Evolutionary conservation across 495 filamentous ascomycete genomes (phyloP).

Genomic region (Penicillium paxilli): DNA sequence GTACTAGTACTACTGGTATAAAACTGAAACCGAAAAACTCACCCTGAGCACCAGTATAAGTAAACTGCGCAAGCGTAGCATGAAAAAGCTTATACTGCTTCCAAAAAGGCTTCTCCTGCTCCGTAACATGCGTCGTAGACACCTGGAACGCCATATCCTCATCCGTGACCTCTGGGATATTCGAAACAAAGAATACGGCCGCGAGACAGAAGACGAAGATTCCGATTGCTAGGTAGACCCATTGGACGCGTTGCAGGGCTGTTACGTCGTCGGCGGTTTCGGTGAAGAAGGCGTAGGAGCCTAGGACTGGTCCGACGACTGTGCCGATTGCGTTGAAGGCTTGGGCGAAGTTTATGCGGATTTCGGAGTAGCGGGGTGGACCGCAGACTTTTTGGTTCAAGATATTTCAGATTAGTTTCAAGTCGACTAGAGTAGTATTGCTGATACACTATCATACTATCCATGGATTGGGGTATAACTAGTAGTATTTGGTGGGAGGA

Average conservation of each 20-base stretch:
- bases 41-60: slow-evolving; percentile 70
- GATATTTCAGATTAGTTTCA: too few relatives aligned
- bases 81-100: slow-evolving; percentile 58
- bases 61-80: slow-evolving; percentile 69
- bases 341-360: slow-evolving; percentile 67
- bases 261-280: slow-evolving; percentile 48
- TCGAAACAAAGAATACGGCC: slow-evolving; percentile 41
- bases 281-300: slow-evolving; percentile 67
- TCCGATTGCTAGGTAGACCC: slow-evolving; percentile 73
- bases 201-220: slow-evolving; percentile 68
- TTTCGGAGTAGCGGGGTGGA: slow-evolving; percentile 51
- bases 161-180: slow-evolving; percentile 57
- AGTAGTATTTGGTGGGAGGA: too few relatives aligned
- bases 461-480: too few relatives aligned
- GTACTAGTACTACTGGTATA: too few relatives aligned
- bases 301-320: slow-evolving; percentile 65
- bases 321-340: slow-evolving; percentile 68
- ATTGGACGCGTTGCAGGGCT: slow-evolving; percentile 62
- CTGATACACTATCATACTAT: too few relatives aligned
- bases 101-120: slow-evolving; percentile 43
- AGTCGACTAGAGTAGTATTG: too few relatives aligned
- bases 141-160: slow-evolving; percentile 58
- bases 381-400: slow-evolving; percentile 46
- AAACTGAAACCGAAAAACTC: too few relatives aligned
- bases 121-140: slow-evolving; percentile 42